phyloP scores from a whole-genome alignment of 2,329 filamentous ascomycete species.

The Microdochium paspali region DNA sequence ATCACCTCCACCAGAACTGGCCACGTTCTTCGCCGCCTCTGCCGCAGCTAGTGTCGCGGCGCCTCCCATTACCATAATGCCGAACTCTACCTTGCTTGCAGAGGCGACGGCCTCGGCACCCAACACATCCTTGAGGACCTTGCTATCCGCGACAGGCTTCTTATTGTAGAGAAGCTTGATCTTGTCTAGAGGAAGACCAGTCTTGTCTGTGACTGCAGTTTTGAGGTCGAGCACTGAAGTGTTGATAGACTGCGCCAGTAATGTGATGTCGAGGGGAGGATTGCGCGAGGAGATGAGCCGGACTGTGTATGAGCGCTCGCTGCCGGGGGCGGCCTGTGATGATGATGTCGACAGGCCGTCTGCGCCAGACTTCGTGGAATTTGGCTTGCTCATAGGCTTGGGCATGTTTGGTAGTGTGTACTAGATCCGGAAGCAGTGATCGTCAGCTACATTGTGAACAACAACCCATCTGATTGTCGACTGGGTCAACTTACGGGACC shows the following conservation, averaged over 20 bases:
- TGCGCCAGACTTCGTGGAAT: constrained; percentile 12
- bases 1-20: constrained; percentile 26
- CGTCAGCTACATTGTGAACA: no score
- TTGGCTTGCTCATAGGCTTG: constrained; percentile 41
- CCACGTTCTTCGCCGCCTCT: constrained; percentile 28
- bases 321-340: constrained; percentile 35
- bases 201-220: constrained; percentile 51
- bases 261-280: constrained; percentile 56
- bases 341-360: not conserved
- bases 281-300: constrained; percentile 70
- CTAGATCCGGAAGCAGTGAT: constrained; percentile 26
- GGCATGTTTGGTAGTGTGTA: constrained; percentile 64
- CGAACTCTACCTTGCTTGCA: constrained; percentile 55
- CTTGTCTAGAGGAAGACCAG: constrained; percentile 61
- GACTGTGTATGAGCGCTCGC: constrained; percentile 45
- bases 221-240: constrained; percentile 78
- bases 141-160: constrained; percentile 72
- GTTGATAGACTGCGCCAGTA: constrained; percentile 52
- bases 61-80: constrained; percentile 81
- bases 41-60: constrained; percentile 30
- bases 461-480: no score
- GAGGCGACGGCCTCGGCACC: constrained; percentile 13
- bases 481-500: constrained; percentile 61
- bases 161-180: constrained; percentile 80
- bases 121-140: constrained; percentile 66